phyloP scores from a whole-genome alignment of 805 yeast genomes.

The Sugiyamaella boreocaroliniensis region DNA sequence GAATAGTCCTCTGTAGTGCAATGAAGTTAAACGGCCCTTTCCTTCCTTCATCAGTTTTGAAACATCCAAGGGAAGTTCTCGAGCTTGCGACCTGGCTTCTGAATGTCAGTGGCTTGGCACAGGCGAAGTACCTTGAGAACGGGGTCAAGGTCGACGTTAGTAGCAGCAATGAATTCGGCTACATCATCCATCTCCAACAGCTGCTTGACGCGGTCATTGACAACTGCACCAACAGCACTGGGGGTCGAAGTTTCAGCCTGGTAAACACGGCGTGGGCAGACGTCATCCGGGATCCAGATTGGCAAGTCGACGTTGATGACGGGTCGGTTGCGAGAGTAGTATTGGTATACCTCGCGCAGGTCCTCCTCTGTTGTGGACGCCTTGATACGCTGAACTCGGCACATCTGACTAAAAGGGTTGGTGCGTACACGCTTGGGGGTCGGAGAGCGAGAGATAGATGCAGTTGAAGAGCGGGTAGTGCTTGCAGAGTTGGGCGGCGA shows the following conservation, averaged over 20 bases:
- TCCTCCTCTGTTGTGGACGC: slow-evolving; percentile 7
- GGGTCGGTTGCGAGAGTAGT: slow-evolving; percentile 5
- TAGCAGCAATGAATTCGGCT: not conserved
- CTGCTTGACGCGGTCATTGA: not conserved
- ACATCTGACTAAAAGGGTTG: slow-evolving; percentile 4
- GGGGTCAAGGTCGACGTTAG: not conserved
- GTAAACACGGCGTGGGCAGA: not conserved
- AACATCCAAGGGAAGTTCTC: slow-evolving; percentile 9
- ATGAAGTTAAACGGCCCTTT: too few relatives aligned
- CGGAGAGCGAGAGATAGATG: not conserved
- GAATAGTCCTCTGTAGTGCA: too few relatives aligned
- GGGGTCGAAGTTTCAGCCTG: not conserved
- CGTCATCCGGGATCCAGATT: slow-evolving; percentile 7
- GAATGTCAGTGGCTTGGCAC: slow-evolving; percentile 8
- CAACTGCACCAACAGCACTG: not conserved
- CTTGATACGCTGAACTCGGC: slow-evolving; percentile 3
- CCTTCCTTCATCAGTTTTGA: not conserved
- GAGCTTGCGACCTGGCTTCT: slow-evolving; percentile 4
- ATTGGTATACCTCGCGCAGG: slow-evolving; percentile 2
- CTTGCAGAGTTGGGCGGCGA: too few relatives aligned
- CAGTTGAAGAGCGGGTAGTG: not conserved
- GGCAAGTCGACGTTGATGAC: slow-evolving; percentile 4
- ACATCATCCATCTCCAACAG: not conserved
- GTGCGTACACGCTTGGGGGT: slow-evolving; percentile 2
- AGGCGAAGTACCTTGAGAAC: slow-evolving; percentile 5